Percentiles rank a stretch among this genome's conserved stretches.
These are phyloP conservation scores for Paragyromitra xinjiangensis DNA, from an alignment of 495 filamentous ascomycete species.

Conservation along the genomic window DNA sequence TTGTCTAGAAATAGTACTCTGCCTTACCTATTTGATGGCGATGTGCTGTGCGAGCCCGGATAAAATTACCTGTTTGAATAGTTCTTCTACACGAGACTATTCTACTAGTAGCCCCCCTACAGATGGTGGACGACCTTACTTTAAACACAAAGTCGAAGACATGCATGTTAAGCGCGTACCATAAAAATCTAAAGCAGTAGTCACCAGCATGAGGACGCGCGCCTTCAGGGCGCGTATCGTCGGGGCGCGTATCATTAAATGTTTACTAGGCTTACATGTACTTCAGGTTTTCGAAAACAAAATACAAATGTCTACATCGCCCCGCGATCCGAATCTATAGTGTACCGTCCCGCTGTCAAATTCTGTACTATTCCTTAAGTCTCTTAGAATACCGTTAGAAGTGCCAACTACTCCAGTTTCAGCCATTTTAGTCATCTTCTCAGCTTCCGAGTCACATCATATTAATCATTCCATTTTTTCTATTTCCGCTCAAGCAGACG, in stretches of 20 bases:
- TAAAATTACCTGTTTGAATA: no score
- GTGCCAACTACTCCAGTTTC: background rate
- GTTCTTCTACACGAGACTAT: no score
- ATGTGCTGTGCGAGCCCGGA: no score
- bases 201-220: background rate
- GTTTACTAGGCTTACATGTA: background rate
- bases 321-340: background rate
- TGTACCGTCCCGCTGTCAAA: background rate
- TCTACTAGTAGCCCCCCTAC: no score
- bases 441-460: background rate
- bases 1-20: no score
- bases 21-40: no score
- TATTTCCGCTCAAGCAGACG: constrained; percentile 30
- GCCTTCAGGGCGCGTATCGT: background rate
- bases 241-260: background rate
- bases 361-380: background rate
- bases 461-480: constrained; percentile 22
- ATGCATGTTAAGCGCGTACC: no score
- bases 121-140: no score
- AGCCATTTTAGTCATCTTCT: background rate
- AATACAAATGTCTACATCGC: background rate
- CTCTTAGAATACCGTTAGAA: background rate
- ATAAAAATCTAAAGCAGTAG: no score
- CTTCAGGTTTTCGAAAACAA: no score
- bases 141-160: no score